Evolutionary conservation across 108 stramenopile genomes (phyloP).

Genomic region (Nitzschia sp.): DNA sequence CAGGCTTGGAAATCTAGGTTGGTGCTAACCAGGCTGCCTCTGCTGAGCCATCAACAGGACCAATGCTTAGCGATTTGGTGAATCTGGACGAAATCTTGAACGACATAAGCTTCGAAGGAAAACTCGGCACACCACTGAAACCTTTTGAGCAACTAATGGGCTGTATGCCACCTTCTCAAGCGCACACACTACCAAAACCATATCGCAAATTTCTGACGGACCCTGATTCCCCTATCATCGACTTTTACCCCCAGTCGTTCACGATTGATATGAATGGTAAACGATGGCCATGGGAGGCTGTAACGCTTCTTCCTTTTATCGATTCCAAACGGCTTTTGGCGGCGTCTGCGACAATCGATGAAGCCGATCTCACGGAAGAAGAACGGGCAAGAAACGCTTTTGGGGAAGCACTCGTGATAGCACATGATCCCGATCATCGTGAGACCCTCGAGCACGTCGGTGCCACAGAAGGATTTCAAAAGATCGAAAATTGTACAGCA

Average conservation of each 20-base stretch:
- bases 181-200: constrained; percentile 89
- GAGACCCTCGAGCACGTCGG: constrained; percentile 20
- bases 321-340: constrained; percentile 81
- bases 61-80: constrained; percentile 95
- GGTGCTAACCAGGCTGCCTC: too few species aligned
- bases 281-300: constrained; percentile 97
- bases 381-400: constrained; percentile 64
- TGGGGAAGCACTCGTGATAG: constrained; percentile 57
- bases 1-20: too few species aligned
- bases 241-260: constrained; percentile 91
- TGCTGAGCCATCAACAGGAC: constrained; percentile 46
- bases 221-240: constrained; percentile 76
- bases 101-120: constrained; percentile 65
- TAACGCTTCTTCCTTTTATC: constrained; percentile 96
- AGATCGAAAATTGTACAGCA: constrained; percentile 36
- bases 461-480: constrained; percentile 25
- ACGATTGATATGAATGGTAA: constrained; percentile 92
- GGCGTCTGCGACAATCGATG: constrained; percentile 58
- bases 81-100: constrained; percentile 63
- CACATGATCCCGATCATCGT: constrained; percentile 18
- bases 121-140: constrained; percentile 79
- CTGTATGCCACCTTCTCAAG: constrained; percentile 94
- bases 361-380: constrained; percentile 54
- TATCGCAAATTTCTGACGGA: constrained; percentile 93
- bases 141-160: constrained; percentile 96